Evolutionary conservation across 2,329 filamentous ascomycete genomes (phyloP).

Genomic region (Ophiostoma montium): DNA sequence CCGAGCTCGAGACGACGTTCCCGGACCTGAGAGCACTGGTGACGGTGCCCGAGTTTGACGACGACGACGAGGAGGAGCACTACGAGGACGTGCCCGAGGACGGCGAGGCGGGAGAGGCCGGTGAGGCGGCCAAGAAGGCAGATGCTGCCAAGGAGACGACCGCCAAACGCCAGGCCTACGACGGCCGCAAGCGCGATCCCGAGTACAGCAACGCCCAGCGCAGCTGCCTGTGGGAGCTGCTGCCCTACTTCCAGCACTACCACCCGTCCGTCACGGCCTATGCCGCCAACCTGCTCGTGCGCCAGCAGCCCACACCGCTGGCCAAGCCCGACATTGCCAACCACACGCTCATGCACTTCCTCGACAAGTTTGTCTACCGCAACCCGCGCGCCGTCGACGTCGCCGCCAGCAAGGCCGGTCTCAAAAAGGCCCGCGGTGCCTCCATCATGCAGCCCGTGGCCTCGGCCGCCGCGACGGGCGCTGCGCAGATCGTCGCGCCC

Average conservation of each 20-base stretch:
- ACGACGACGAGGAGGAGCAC: conserved; percentile 56
- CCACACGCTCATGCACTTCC: conserved; percentile 85
- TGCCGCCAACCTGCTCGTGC: conserved; percentile 55
- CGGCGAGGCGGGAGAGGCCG: conserved; percentile 48
- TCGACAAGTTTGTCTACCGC: conserved; percentile 97
- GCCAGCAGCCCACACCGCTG: conserved; percentile 56
- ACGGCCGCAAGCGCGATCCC: conserved; percentile 82
- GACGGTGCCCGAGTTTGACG: conserved; percentile 64
- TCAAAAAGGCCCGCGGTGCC: conserved; percentile 47
- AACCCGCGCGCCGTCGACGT: conserved; percentile 59
- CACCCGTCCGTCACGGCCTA: conserved; percentile 87
- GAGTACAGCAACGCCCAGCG: conserved; percentile 86
- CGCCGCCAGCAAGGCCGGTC: conserved; percentile 4
- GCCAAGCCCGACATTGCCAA: conserved; percentile 82
- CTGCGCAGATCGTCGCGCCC: conserved; percentile 39
- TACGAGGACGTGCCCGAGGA: conserved; percentile 34
- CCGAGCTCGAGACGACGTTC: conserved; percentile 66
- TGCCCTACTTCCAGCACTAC: conserved; percentile 64
- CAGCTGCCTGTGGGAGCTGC: conserved; percentile 83
- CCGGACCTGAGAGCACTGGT: conserved; percentile 67
- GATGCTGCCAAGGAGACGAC: conserved; percentile 18
- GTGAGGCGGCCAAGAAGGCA: conserved; percentile 28
- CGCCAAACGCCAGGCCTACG: conserved; percentile 38
- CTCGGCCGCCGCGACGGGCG: conserved; percentile 23
- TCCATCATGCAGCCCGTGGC: conserved; percentile 94